Evolutionary conservation across 1,284 basidiomycete genomes (phyloP).

Genomic region (Rhodotorula mucilaginosa): DNA sequence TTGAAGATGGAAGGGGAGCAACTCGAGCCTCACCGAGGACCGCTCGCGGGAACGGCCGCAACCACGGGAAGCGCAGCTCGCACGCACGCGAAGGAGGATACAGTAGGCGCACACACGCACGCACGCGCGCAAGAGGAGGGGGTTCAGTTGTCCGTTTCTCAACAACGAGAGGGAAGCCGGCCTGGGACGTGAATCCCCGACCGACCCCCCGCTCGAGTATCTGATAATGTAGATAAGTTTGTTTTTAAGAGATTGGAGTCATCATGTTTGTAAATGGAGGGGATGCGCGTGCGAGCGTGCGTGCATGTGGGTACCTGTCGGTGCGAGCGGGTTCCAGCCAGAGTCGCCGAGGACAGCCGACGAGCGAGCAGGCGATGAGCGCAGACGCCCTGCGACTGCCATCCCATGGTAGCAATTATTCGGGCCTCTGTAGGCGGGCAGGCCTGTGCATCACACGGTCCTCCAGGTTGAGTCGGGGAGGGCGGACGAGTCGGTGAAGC

Average conservation of each 20-base stretch:
- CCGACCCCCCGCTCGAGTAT: neutral
- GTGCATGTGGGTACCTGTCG: neutral
- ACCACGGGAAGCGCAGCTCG: neutral
- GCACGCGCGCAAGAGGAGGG: neutral
- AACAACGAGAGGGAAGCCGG: neutral
- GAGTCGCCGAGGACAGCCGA: neutral
- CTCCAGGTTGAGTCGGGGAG: too few species aligned
- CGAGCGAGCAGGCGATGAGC: neutral
- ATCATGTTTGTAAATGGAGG: conserved; percentile 4
- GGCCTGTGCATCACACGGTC: too few species aligned
- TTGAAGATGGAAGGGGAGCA: too few species aligned
- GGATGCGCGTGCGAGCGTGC: neutral
- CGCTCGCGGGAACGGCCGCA: neutral
- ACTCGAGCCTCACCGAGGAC: too few species aligned
- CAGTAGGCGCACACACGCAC: neutral
- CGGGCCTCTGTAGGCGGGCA: too few species aligned
- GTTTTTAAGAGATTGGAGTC: conserved; percentile 1
- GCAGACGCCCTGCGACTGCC: too few species aligned
- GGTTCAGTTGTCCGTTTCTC: conserved; percentile 4
- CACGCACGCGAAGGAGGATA: neutral
- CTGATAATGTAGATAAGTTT: conserved; percentile 22
- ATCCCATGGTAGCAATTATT: too few species aligned
- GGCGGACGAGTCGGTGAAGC: too few species aligned
- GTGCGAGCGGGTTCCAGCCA: neutral
- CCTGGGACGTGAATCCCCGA: neutral